Percentiles rank a stretch among this genome's conserved stretches.
Conservation (phyloP, 2,329 filamentous ascomycete species). For the Xylariaceae sp. region DNA sequence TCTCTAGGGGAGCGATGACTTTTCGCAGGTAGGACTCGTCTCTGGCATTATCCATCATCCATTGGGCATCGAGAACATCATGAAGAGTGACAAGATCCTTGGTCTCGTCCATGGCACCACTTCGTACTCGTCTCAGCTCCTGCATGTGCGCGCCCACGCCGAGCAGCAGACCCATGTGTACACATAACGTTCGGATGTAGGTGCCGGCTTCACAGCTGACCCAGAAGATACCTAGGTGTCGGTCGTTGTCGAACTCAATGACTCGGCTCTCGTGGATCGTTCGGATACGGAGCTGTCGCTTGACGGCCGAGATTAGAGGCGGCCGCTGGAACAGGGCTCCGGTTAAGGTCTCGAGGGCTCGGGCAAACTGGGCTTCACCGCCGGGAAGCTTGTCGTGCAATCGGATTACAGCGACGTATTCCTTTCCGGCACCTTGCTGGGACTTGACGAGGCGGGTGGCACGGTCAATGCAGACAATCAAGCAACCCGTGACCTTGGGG, state of each 20-base stretch:
- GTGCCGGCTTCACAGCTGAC: conserved; percentile 98
- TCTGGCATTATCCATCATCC: conserved; percentile 91
- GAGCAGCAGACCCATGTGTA: conserved; percentile 77
- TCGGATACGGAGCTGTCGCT: conserved; percentile 96
- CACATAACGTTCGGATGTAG: conserved; percentile 97
- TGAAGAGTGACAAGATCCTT: conserved; percentile 91
- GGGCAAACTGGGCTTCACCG: conserved; percentile 88
- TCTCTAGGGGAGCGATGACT: conserved; percentile 92
- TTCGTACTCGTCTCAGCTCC: conserved; percentile 90
- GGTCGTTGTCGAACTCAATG: conserved; percentile 97
- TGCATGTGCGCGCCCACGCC: conserved; percentile 97
- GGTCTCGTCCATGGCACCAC: conserved; percentile 92
- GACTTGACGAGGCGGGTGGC: conserved; percentile 98
- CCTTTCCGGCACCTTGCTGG: conserved; percentile 97
- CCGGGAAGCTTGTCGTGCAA: conserved; percentile 95
- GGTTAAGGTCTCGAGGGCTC: conserved; percentile 92
- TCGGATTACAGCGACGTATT: conserved; percentile 95
- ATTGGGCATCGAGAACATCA: conserved; percentile 94
- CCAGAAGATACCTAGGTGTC: conserved; percentile 98
- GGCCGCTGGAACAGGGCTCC: conserved; percentile 97
- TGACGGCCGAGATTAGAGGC: conserved; percentile 96
- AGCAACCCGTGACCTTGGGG: conserved; percentile 94
- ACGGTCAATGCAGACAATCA: conserved; percentile 83
- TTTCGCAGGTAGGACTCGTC: conserved; percentile 90
- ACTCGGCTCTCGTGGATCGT: conserved; percentile 98